Evolutionary conservation across 164 flowering plant species (phyloP), one percentile per base, ranked within the genome.

Genomic region (Santalum album): DNA sequence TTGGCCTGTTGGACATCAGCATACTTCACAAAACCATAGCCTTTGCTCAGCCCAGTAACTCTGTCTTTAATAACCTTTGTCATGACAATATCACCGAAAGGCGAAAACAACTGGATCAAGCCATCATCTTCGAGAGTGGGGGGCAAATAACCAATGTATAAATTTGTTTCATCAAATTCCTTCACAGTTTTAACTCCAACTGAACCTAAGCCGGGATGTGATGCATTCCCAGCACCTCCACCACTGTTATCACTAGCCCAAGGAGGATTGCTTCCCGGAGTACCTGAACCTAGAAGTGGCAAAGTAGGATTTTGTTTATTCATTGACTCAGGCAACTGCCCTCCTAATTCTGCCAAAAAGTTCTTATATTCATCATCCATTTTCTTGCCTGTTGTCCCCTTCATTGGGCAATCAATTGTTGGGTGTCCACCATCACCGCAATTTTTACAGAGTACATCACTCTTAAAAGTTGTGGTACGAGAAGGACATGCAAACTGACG

Each of bases 381-480:
- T 63, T 91, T 91, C 78, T 87, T 88, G 9, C 95, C 96, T 0
- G 91, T 67, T 1, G 86, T 75, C n/a, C 84, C 84, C 69, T 91
- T 91, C 70, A 86, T 72, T 0, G 96, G 98, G 58, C 98, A 91
- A 65, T 91, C 98, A 59, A 84, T 91, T 23, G 95, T 88, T 0
- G 96, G 96, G 27, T 91, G 98, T 16, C 98, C 98, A 39, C 96
- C 96, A 61, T 88, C 95, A 57, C 98, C 98, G 71, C 98, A 91
- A 21, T 82, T 79, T 70, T 84, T 84, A 62, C 96, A 91, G 0
- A 78, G 67, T 27, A 91, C 98, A 60, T 88, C 96, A 67, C 95
- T 88, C 78, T 91, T 91, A 60, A 84, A 91, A 6, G 96, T 88
- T 0, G 90, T 69, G 1, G 75, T 60, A 0, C 96, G 79, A 1